Percentiles rank a stretch among this genome's conserved stretches.
Evolutionary conservation across 306 rosid genomes (phyloP).

Genomic region (Rosa chinensis): DNA sequence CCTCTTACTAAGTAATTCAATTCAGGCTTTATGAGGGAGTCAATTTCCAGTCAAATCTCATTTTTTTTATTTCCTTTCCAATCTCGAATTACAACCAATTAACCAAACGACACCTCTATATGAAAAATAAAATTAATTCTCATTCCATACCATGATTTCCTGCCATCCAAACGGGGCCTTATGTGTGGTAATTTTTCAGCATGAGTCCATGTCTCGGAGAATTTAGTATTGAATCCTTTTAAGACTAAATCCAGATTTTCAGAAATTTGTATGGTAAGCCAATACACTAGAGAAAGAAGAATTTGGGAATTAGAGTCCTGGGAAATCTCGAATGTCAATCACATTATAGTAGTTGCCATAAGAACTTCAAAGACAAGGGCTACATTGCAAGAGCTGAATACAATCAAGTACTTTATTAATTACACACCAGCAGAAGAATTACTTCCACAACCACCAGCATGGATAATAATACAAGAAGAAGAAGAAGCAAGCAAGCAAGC

Average conservation of each 20-base stretch:
- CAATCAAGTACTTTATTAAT: background rate
- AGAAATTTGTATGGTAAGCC: too few relatives aligned
- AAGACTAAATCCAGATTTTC: too few relatives aligned
- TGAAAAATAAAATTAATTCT: too few relatives aligned
- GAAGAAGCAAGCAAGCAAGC: background rate
- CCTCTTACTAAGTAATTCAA: too few relatives aligned
- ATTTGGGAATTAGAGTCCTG: background rate
- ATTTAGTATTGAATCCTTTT: too few relatives aligned
- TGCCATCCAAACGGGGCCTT: too few relatives aligned
- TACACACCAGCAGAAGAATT: constrained; percentile 17
- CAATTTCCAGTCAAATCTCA: too few relatives aligned
- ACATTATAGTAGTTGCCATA: background rate
- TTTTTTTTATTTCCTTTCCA: too few relatives aligned
- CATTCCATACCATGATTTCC: too few relatives aligned
- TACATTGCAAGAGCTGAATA: background rate
- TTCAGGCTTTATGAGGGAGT: too few relatives aligned
- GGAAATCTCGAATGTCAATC: background rate
- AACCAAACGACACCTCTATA: too few relatives aligned
- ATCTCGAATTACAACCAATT: too few relatives aligned
- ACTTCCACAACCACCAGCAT: constrained; percentile 9
- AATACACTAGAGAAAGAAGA: background rate
- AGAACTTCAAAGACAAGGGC: background rate
- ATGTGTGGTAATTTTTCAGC: background rate
- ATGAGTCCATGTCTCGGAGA: background rate
- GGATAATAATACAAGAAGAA: background rate